Conservation (phyloP, 2,329 filamentous ascomycete species). For the Xylariaceae sp. region DNA sequence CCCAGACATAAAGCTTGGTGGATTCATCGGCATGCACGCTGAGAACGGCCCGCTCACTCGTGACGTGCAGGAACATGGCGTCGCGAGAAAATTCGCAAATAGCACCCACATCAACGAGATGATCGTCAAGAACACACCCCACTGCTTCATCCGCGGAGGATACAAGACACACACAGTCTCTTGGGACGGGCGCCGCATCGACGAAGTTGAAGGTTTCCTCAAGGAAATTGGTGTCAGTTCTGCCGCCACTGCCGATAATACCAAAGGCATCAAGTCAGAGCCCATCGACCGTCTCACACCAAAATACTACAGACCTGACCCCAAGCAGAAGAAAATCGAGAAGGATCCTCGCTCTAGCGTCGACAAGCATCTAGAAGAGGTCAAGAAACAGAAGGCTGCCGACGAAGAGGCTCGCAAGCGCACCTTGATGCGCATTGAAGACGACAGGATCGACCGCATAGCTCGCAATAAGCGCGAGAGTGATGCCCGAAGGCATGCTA, state of each 20-base stretch:
- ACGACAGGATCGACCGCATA: conserved; percentile 10
- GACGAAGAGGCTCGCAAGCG: conserved; percentile 6
- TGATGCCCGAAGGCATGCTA: background rate
- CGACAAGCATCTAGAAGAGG: background rate
- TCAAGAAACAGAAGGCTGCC: conserved; percentile 12
- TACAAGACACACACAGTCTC: conserved; percentile 12
- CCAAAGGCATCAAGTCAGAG: background rate
- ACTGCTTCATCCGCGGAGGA: conserved; percentile 20
- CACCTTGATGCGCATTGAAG: conserved; percentile 15
- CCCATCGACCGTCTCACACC: background rate
- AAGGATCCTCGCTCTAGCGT: background rate
- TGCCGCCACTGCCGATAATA: background rate
- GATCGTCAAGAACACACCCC: conserved; percentile 17
- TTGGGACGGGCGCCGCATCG: conserved; percentile 18
- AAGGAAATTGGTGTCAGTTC: conserved; percentile 7
- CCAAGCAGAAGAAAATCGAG: background rate
- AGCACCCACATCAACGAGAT: conserved; percentile 5
- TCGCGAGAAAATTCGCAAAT: background rate
- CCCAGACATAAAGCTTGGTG: conserved; percentile 2
- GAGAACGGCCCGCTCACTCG: conserved; percentile 9
- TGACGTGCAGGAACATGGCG: conserved; percentile 11
- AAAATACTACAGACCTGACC: background rate
- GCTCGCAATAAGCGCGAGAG: background rate
- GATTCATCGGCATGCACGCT: conserved; percentile 4
- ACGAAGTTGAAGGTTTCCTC: conserved; percentile 15